phyloP scores from a whole-genome alignment of 2,329 filamentous ascomycete genomes.

The Fusarium siculi region DNA sequence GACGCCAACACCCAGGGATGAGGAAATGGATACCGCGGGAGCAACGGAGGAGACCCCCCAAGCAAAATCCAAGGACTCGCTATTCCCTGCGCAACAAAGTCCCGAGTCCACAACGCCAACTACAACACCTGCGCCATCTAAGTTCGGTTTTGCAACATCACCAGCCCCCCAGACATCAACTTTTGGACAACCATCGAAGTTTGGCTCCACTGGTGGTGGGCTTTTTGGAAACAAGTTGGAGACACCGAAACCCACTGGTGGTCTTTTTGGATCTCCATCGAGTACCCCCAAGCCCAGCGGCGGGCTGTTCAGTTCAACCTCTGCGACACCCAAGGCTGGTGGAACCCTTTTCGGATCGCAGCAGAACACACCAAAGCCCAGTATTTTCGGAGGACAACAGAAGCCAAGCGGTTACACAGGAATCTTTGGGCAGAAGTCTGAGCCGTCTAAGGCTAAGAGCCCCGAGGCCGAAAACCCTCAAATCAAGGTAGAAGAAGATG shows the following conservation, averaged over 20 bases:
- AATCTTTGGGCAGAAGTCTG: conserved; percentile 40
- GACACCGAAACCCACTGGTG: conserved; percentile 37
- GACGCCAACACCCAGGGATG: conserved; percentile 56
- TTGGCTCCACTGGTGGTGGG: conserved; percentile 38
- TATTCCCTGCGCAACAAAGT: conserved; percentile 41
- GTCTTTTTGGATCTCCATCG: conserved; percentile 41
- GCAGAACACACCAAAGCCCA: conserved; percentile 36
- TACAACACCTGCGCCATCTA: conserved; percentile 61
- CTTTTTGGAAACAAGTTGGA: conserved; percentile 46
- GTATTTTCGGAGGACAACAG: conserved; percentile 35
- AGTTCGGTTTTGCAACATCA: conserved; percentile 55
- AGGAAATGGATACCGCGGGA: conserved; percentile 61
- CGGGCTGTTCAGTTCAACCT: conserved; percentile 38
- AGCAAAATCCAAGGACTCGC: conserved; percentile 49
- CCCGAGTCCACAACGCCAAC: conserved; percentile 60
- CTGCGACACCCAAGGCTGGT: conserved; percentile 45
- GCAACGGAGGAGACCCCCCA: conserved; percentile 50
- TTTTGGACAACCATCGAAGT: conserved; percentile 51
- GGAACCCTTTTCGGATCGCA: conserved; percentile 37
- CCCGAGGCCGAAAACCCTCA: conserved; percentile 46
- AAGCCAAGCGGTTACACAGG: conserved; percentile 39
- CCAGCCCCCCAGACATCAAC: conserved; percentile 46
- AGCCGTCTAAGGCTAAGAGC: conserved; percentile 18
- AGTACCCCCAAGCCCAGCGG: conserved; percentile 32
- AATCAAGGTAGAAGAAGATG: conserved; percentile 50